Evolutionary conservation across 1,139 yeast genomes (phyloP).

Genomic region (Geotrichum klebahnii): DNA sequence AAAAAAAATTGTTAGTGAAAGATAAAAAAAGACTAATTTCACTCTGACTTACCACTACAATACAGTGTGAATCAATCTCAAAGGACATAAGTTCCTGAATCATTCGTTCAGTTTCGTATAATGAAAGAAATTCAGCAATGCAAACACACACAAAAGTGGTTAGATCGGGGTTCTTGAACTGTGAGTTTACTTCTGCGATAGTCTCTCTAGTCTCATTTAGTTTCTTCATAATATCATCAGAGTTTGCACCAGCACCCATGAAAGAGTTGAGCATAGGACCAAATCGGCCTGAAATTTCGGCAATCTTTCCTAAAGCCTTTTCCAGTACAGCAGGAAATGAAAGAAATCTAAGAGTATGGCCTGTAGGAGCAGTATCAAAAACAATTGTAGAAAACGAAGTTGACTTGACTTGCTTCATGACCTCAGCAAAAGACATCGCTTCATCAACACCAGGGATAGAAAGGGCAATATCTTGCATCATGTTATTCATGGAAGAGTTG

Average conservation of each 20-base stretch:
- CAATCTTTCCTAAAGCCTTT: conserved; percentile 78
- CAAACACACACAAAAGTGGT: conserved; percentile 97
- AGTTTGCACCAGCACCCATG: conserved; percentile 57
- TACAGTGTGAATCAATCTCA: conserved; percentile 93
- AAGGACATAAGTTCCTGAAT: conserved; percentile 91
- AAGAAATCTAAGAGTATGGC: conserved; percentile 90
- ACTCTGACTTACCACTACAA: conserved; percentile 52
- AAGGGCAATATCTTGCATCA: conserved; percentile 89
- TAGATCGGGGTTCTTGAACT: conserved; percentile 90
- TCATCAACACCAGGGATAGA: conserved; percentile 98
- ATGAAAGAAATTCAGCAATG: conserved; percentile 89
- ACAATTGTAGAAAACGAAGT: conserved; percentile 85
- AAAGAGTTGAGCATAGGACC: conserved; percentile 86
- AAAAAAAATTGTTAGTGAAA: not conserved
- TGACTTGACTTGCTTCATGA: conserved; percentile 87
- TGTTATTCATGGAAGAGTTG: conserved; percentile 36
- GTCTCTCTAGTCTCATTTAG: conserved; percentile 77
- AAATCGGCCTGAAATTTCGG: conserved; percentile 76
- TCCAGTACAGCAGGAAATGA: conserved; percentile 90
- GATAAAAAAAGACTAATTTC: not conserved
- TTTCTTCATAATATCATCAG: conserved; percentile 76
- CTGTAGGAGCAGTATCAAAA: conserved; percentile 98
- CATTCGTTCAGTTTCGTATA: conserved; percentile 95
- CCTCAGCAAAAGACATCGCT: conserved; percentile 96
- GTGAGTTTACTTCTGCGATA: conserved; percentile 85